Evolutionary conservation across 2,329 filamentous ascomycete genomes (phyloP), one percentile per base, ranked within the genome.

Genomic region (Plectosphaerella plurivora): DNA sequence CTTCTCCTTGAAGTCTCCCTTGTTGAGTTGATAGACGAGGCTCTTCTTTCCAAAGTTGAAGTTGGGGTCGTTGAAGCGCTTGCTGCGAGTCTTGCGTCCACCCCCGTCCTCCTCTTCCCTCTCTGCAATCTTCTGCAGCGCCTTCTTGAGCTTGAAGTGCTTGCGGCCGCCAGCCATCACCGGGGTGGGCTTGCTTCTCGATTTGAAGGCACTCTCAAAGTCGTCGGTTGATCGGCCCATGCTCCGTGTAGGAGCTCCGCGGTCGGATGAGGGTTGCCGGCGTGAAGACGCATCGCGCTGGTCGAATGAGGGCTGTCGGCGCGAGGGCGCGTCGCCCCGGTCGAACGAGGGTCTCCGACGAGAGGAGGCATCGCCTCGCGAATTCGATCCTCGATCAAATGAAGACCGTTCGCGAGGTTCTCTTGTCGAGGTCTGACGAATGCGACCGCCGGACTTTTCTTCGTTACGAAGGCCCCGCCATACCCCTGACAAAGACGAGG

Each of bases 401-500:
- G 25, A 28, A 28, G 28, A 12, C 11, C 28, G 28, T 12, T 12
- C 8, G 11, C 28, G 28, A 33, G 28, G 28, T 33, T 33, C 28
- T 9, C 28, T 4, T 8, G 28, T 33, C 7, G 28, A 33, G 28
- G 28, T 9, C 28, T 33, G 28, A 8, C 28, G 28, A 3, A 22
- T 22, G 28, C 28, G 28, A 12, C 28, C 28, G 28, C 28, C 28
- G 9, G 28, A 4, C 28, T 33, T 33, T 15, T 25, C 18, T 65
- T 55, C 65, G 60, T 62, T 75, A 58, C 84, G 81, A 51, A 90
- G 74, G 14, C 87, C 87, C 45, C 79, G 75, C 58, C 84, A 81
- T 61, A 91, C 91, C 44, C 86, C 87, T 10, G 86, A 87, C 54
- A 89, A 76, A 42, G 58, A 60, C 10, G 59, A 58, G 18, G 44